phyloP scores from a whole-genome alignment of 208 protist species.

The Kentomonas sorsogonicus region DNA sequence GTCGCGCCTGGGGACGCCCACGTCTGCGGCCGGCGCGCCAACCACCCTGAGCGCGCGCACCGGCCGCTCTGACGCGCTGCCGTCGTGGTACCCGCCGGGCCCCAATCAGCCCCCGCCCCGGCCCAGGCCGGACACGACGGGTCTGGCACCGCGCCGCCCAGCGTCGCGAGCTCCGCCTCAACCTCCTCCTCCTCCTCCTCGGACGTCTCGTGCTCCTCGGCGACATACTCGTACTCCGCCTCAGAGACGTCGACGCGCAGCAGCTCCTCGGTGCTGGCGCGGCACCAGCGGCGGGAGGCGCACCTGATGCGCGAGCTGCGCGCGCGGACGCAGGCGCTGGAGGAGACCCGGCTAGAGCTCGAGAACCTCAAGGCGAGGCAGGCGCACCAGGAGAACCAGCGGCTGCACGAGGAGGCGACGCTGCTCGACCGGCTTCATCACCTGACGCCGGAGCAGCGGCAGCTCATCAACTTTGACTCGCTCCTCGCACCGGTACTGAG shows the following conservation, averaged over 20 bases:
- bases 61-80: background rate
- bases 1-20: background rate
- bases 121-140: background rate
- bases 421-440: background rate
- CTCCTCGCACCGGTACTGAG: slow-evolving; percentile 13
- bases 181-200: background rate
- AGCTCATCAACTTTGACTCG: slow-evolving; percentile 19
- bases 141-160: background rate
- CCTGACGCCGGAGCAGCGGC: slow-evolving; percentile 15
- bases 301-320: slow-evolving; percentile 17
- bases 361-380: slow-evolving; percentile 2
- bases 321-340: slow-evolving; percentile 17
- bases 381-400: background rate
- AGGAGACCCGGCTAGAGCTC: slow-evolving; percentile 13
- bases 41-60: background rate
- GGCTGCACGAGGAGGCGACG: background rate
- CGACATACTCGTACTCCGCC: background rate
- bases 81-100: background rate
- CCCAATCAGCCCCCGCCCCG: background rate
- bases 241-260: background rate
- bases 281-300: slow-evolving; percentile 4
- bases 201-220: background rate
- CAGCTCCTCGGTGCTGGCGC: too few species aligned
- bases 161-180: background rate
- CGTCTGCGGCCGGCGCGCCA: too few species aligned